These are phyloP conservation scores for Pichia scutulata DNA, from an alignment of 805 yeast species.

Conservation along the genomic window DNA sequence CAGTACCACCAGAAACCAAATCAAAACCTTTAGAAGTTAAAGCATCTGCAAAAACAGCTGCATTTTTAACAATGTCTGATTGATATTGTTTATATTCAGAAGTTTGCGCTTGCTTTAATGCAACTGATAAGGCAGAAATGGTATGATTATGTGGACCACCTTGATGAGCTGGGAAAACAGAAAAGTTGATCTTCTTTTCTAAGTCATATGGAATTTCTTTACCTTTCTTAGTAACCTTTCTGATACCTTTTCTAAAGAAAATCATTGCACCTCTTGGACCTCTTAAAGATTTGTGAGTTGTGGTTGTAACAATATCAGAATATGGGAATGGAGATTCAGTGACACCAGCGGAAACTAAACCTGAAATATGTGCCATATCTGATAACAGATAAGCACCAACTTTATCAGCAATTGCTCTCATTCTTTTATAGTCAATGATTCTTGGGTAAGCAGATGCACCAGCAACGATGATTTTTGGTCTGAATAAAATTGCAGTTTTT, in stretches of 20 bases:
- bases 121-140: slow-evolving; percentile 91
- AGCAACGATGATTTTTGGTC: slow-evolving; percentile 93
- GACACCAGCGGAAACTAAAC: slow-evolving; percentile 91
- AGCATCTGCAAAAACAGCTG: slow-evolving; percentile 65
- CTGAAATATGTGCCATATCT: slow-evolving; percentile 98
- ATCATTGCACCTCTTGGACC: slow-evolving; percentile 99
- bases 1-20: slow-evolving; percentile 89
- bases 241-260: slow-evolving; percentile 90
- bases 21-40: slow-evolving; percentile 59
- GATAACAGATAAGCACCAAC: slow-evolving; percentile 89
- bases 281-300: slow-evolving; percentile 95
- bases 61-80: slow-evolving; percentile 72
- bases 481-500: slow-evolving; percentile 73
- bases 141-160: slow-evolving; percentile 99
- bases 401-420: slow-evolving; percentile 84
- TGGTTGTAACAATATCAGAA: slow-evolving; percentile 95
- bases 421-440: slow-evolving; percentile 79
- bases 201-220: slow-evolving; percentile 79
- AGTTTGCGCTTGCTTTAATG: slow-evolving; percentile 82
- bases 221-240: slow-evolving; percentile 77
- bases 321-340: slow-evolving; percentile 87
- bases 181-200: slow-evolving; percentile 87
- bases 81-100: slow-evolving; percentile 89
- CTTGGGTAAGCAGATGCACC: slow-evolving; percentile 97
- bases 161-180: slow-evolving; percentile 98